Base-by-base conservation (phyloP, 257 asterid species). In the Capsicum pubescens region DNA sequence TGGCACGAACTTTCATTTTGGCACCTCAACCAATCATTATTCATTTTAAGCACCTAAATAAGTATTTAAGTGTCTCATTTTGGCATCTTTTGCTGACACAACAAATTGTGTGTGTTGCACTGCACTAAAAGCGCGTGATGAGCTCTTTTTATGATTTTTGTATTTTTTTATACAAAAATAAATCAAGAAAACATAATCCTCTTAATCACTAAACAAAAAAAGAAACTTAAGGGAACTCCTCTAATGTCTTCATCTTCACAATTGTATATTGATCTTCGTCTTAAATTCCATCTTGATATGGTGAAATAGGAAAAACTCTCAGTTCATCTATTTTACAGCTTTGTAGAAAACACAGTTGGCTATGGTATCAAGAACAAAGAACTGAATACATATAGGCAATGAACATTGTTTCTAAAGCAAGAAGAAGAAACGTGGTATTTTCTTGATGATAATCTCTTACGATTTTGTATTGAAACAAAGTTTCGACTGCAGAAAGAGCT, bases 391-490 rank as follows among this genome's bases (percentile, higher is more conserved):
- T 68, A 87, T 90, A 92, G 0, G 92, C 92, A 9, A 93, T 81
- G 82, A 93, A 64, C 10, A 87, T 72, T 60, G 90, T 95, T 88
- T 93, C 97, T 11, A 90, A 74, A 63, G 89, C 74, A 59, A 87
- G 3, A 17, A 86, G 84, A n/a, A 85, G 72, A 76, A 60, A n/a
- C n/a, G 81, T 60, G 36, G 61, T 83, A 44, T 8, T 16, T 11
- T 32, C 57, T 35, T 35, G 84, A 84, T 55, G 61, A 82, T 83
- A 91, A 66, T 66, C 88, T 81, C 87, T 81, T 9, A 89, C 76
- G n/a, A 93, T 55, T 4, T 95, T 91, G 86, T 88, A 89, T 32
- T 90, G 92, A 70, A 93, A 93, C 86, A 93, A 86, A 36, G 90
- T 91, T 86, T 91, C 97, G 58, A 89, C 84, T 50, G 92, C 89